Evolutionary conservation across 352 stramenopile genomes (phyloP), one percentile per base, ranked within the genome.

Genomic region (Elongisporangium undulatum): DNA sequence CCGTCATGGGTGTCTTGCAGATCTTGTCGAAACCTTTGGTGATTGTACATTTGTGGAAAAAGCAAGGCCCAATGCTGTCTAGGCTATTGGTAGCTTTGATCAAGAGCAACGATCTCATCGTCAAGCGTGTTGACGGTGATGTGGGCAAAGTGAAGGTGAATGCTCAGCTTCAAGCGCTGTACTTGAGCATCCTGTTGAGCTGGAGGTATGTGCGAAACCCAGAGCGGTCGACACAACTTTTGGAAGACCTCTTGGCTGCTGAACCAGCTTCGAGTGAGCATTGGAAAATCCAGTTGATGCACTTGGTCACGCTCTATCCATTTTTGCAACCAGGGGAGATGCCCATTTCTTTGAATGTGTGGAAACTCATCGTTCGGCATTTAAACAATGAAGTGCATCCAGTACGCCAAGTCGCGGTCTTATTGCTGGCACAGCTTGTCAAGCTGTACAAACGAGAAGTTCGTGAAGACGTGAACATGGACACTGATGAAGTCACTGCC

Each of bases 201-300:
- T 91, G 82, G 79, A 64, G 78, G 41, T 87, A 82, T 21, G 75
- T 82, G 6, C 64, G 64, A 38, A 67, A 9, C 10, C 58, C 59
- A 12, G 49, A 54, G 48, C 38, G 8, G 22, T 64, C 9, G 9
- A 60, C 56, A 20, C 24, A 53, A 26, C 49, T 85, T 24, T 26
- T 90, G 50, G 51, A 67, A 20, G 53, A 64, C 17, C 20, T 90
- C 9, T 9, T 90, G 6, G 51, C 58, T 10, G 63, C 69, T 0
- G 76, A 93, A 48, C 76, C 76, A 19, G 21, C 60, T 4, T 17
- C 62, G 4, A 63, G 64, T 5, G 77, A 82, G 24, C 84, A 93
- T 58, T 93, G 84, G 84, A 89, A 90, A 64, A 75, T 88, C 22
- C 84, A 92, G 21, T 51, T 93, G 21, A 80, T 93, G 75, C 77